Percentiles rank a stretch among this genome's conserved stretches.
phyloP scores from a whole-genome alignment of 352 stramenopile genomes.

The Phytophthora sp. region DNA sequence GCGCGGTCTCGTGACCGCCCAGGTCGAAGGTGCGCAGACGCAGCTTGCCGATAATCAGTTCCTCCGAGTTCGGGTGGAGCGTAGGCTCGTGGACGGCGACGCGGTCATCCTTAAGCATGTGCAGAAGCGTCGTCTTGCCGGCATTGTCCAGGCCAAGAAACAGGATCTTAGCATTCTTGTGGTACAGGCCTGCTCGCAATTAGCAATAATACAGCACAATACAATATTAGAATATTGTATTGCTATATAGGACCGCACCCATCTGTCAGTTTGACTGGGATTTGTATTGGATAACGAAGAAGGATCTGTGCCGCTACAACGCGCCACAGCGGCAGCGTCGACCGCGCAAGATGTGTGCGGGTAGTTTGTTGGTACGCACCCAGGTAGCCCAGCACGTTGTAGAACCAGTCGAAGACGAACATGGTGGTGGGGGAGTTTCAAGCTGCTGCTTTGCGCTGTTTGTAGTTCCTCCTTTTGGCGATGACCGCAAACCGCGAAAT shows the following conservation, averaged over 20 bases:
- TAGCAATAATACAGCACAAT: conserved; percentile 14
- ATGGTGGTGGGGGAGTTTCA: conserved; percentile 55
- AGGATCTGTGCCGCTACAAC: conserved; percentile 9
- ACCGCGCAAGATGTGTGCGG: neutral
- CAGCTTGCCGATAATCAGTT: conserved; percentile 96
- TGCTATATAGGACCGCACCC: neutral
- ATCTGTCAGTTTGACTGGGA: conserved; percentile 20
- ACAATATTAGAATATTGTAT: conserved; percentile 13
- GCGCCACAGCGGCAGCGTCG: neutral
- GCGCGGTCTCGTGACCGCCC: conserved; percentile 97
- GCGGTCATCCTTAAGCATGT: conserved; percentile 99
- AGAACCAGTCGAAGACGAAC: conserved; percentile 97
- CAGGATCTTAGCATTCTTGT: conserved; percentile 99
- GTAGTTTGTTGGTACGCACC: conserved; percentile 55
- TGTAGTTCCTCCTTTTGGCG: conserved; percentile 18
- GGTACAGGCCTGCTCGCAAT: conserved; percentile 99
- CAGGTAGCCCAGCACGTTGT: conserved; percentile 92
- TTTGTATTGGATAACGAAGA: conserved; percentile 14
- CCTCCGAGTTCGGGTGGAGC: conserved; percentile 95
- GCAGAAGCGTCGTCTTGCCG: conserved; percentile 99
- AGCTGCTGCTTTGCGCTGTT: neutral
- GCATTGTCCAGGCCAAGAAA: conserved; percentile 99
- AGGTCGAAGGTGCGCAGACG: conserved; percentile 99
- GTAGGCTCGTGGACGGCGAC: conserved; percentile 96
- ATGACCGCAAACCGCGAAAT: conserved; percentile 47